Percentiles rank a stretch among this genome's conserved stretches.
Evolutionary conservation across 1,284 basidiomycete genomes (phyloP).

Genomic region (Moesziomyces antarcticus): DNA sequence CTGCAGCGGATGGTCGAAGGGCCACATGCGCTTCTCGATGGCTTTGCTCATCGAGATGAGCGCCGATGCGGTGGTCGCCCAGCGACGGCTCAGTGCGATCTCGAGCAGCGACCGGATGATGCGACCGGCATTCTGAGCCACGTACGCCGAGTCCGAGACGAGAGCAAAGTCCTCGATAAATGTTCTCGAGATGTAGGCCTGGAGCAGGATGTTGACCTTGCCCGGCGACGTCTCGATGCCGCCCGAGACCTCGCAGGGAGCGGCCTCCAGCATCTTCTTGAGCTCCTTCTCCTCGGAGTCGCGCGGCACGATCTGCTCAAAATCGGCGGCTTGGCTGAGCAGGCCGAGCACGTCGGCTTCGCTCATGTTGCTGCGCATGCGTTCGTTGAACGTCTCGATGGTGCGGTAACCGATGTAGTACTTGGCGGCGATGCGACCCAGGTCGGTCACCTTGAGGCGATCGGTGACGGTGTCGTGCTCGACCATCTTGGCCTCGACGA

Average conservation of each 20-base stretch:
- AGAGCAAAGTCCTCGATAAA: slow-evolving; percentile 93
- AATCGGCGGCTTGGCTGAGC: slow-evolving; percentile 93
- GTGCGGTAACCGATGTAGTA: slow-evolving; percentile 92
- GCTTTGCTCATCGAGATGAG: slow-evolving; percentile 90
- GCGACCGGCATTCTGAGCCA: slow-evolving; percentile 82
- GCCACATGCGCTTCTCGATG: slow-evolving; percentile 82
- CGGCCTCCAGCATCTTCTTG: slow-evolving; percentile 75
- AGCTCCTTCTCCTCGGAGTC: slow-evolving; percentile 91
- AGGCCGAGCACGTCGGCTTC: slow-evolving; percentile 91
- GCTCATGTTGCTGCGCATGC: slow-evolving; percentile 85
- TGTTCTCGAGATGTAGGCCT: slow-evolving; percentile 85
- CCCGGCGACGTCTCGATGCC: slow-evolving; percentile 82
- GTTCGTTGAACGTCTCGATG: slow-evolving; percentile 87
- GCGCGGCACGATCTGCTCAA: slow-evolving; percentile 92
- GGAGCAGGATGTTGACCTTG: slow-evolving; percentile 96
- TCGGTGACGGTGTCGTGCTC: slow-evolving; percentile 76
- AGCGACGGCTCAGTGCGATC: slow-evolving; percentile 90
- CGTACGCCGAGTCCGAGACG: slow-evolving; percentile 93
- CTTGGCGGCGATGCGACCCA: slow-evolving; percentile 93
- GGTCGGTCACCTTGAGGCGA: slow-evolving; percentile 80
- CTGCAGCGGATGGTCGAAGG: slow-evolving; percentile 87
- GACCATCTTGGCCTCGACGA: slow-evolving; percentile 87
- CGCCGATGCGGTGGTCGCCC: slow-evolving; percentile 83
- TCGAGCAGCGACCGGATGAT: slow-evolving; percentile 93
- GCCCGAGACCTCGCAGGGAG: slow-evolving; percentile 72